phyloP scores from a whole-genome alignment of 805 yeast species.

The Yarrowia sp. region DNA sequence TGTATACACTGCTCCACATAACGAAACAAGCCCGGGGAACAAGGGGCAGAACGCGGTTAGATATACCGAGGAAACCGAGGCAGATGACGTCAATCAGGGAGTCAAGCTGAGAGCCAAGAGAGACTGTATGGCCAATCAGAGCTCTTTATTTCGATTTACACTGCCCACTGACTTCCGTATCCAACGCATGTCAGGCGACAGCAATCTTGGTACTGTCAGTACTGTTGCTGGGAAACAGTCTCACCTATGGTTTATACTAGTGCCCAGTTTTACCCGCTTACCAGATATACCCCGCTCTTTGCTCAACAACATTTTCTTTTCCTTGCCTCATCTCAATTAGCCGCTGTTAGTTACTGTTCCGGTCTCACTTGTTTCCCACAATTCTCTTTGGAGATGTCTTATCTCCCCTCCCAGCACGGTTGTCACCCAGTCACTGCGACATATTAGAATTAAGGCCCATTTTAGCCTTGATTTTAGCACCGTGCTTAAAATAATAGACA shows the following conservation, averaged over 20 bases:
- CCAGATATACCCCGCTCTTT: too few relatives aligned
- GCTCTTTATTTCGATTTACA: too few relatives aligned
- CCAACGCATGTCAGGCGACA: neutral
- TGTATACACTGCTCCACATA: neutral
- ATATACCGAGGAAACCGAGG: slow-evolving; percentile 14
- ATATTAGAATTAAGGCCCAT: neutral
- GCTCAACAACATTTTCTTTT: slow-evolving; percentile 3
- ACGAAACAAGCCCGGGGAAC: neutral
- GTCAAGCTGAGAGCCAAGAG: too few relatives aligned
- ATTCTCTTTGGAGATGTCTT: neutral
- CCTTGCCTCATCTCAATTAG: neutral
- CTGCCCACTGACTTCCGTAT: neutral
- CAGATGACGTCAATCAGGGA: too few relatives aligned
- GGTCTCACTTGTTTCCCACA: too few relatives aligned
- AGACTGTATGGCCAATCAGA: too few relatives aligned
- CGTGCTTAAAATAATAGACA: neutral
- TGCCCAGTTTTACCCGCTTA: too few relatives aligned
- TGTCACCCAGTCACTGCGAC: neutral
- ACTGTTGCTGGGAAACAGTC: too few relatives aligned
- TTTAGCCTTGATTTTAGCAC: neutral
- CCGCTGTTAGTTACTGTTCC: neutral
- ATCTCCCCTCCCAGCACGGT: slow-evolving; percentile 2
- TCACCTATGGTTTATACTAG: too few relatives aligned
- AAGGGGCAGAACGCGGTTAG: neutral
- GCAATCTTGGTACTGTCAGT: too few relatives aligned